Percentiles rank a stretch among this genome's conserved stretches.
Conservation (phyloP, 495 filamentous ascomycete genomes). For the Penicillium soppii region DNA sequence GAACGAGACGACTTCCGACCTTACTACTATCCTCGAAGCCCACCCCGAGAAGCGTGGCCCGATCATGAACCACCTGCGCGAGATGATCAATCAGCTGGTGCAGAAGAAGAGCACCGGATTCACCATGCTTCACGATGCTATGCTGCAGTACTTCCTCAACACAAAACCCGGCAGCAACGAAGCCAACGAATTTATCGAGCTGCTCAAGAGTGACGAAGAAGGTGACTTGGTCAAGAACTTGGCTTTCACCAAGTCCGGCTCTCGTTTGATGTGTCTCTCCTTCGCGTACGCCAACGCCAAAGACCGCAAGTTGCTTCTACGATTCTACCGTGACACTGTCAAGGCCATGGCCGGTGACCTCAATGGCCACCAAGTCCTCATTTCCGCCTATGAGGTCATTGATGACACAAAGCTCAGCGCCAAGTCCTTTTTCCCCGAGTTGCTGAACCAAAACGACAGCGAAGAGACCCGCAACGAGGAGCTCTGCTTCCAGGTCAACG, state of each 20-base stretch:
- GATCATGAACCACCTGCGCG: conserved; percentile 79
- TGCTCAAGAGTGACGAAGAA: conserved; percentile 86
- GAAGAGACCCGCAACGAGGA: conserved; percentile 58
- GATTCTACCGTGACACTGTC: conserved; percentile 81
- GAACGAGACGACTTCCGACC: conserved; percentile 52
- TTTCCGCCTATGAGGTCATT: conserved; percentile 83
- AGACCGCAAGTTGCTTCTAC: conserved; percentile 85
- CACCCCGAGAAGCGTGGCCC: conserved; percentile 81
- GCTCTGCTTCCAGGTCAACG: conserved; percentile 60
- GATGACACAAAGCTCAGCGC: conserved; percentile 90
- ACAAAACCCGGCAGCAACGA: conserved; percentile 73
- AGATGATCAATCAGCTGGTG: conserved; percentile 83
- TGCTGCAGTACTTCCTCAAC: conserved; percentile 93
- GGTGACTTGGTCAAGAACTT: conserved; percentile 89
- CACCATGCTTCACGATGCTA: conserved; percentile 94
- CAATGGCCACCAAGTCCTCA: conserved; percentile 75
- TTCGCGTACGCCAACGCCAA: conserved; percentile 85
- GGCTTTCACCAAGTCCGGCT: conserved; percentile 89
- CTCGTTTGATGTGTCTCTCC: conserved; percentile 74
- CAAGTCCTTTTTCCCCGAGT: conserved; percentile 80
- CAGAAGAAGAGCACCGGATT: conserved; percentile 96
- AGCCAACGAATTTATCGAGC: conserved; percentile 81
- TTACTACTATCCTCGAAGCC: conserved; percentile 69
- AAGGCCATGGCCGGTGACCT: conserved; percentile 77
- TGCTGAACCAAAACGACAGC: conserved; percentile 65